Evolutionary conservation across 2,329 filamentous ascomycete genomes (phyloP), one percentile per base, ranked within the genome.

Genomic region (Trichoderma arundinaceum): DNA sequence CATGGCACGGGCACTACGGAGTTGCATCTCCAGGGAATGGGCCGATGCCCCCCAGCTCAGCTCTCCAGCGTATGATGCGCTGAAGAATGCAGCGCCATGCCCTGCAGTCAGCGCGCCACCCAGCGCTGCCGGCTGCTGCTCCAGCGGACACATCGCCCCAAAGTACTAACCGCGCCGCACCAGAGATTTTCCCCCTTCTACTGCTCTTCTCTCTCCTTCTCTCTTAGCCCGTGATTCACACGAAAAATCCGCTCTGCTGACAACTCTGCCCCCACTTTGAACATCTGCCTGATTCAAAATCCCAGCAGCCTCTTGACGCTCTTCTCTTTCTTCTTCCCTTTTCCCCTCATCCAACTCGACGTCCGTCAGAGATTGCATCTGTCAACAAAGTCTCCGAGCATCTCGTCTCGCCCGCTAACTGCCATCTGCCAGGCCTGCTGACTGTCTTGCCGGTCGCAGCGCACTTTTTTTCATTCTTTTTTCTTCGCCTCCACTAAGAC

Each of bases 371-470:
- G 49, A 61, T 49, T 65, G 57, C 52, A 33, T 44, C 19, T 64
- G 22, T 39, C 61, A 51, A 41, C 35, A 10, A 38, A 66, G 59
- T 69, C 69, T 69, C 69, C 22, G 59, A 63, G 59, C 59, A 54
- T 53, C 38, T 61, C 48, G 46, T 38, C 56, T 59, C 39, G 56
- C n/a, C 41, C 56, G 41, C 41, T n/a, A 53, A 38, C 38, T 39
- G 39, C 59, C 49, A 54, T 44, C 17, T 46, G 38, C 41, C 22
- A 64, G 65, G 65, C 65, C 65, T 67, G 65, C 53, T 67, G 65
- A 67, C 65, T 67, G 49, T 9, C 19, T 46, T 17, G 53, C 62
- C 67, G 52, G 68, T 71, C 69, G 67, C 70, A 71, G 70, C 65
- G 67, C 66, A 61, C 63, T 19, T 61, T 44, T 46, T 41, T 19